These are phyloP conservation scores for Xerophyta viscosa DNA, from an alignment of 106 monocot species.

Conservation along the genomic window DNA sequence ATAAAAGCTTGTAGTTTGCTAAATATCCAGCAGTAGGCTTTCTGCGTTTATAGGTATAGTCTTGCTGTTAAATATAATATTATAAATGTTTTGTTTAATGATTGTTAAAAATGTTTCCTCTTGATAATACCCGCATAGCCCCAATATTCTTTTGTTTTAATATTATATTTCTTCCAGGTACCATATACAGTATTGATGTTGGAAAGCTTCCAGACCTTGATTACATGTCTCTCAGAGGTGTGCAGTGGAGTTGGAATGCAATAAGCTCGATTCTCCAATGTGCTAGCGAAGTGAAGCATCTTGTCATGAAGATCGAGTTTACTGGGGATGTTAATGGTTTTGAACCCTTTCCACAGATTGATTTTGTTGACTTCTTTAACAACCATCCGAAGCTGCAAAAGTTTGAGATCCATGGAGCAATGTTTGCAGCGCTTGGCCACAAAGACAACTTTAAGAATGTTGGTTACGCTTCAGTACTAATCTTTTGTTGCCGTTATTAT, in stretches of 20 bases:
- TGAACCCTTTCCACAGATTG: slow-evolving; percentile 71
- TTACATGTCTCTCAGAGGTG: slow-evolving; percentile 53
- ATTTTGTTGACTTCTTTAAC: slow-evolving; percentile 81
- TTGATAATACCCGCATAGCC: too few species aligned
- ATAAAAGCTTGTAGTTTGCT: too few species aligned
- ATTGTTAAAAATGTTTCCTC: too few species aligned
- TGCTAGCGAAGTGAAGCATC: slow-evolving; percentile 67
- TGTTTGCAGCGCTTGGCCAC: slow-evolving; percentile 90
- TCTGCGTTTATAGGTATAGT: too few species aligned
- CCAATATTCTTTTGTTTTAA: too few species aligned
- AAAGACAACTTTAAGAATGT: slow-evolving; percentile 79
- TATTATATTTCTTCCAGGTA: too few species aligned
- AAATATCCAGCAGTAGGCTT: too few species aligned
- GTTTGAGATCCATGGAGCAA: slow-evolving; percentile 94
- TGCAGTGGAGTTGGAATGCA: slow-evolving; percentile 91
- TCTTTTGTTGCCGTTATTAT: not conserved
- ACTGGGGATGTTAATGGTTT: slow-evolving; percentile 68
- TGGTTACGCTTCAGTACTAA: slow-evolving; percentile 4
- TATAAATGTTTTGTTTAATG: too few species aligned
- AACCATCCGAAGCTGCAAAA: slow-evolving; percentile 55
- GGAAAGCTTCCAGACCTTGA: slow-evolving; percentile 62
- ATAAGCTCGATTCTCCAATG: slow-evolving; percentile 48
- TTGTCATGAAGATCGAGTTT: slow-evolving; percentile 93
- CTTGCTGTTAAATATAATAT: too few species aligned
- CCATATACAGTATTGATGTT: slow-evolving; percentile 56